Base-by-base conservation (phyloP, 169 alveolate genomes). In the Plasmodium chabaudi region DNA sequence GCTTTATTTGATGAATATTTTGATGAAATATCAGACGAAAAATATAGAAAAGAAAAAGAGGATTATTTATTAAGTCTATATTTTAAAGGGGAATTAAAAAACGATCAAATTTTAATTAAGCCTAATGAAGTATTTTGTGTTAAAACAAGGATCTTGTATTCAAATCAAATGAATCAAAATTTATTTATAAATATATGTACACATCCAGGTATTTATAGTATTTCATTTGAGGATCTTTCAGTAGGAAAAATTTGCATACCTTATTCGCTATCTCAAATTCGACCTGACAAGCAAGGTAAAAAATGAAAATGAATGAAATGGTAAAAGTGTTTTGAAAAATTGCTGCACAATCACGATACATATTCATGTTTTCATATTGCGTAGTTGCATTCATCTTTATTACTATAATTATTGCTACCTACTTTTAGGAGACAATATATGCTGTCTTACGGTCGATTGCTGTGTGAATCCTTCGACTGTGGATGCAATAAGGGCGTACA, bases 241-340 rank as follows among this genome's bases (percentile, higher is more conserved):
- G 23, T 68, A 9, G 79, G 79, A 17, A 21, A 21, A 51, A 44
- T 79, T 23, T 53, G 51, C 64, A 79, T 79, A 25, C 89, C 89
- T n/a, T 79, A 79, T 46, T 65, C 89, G 10, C 89, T 79, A 53
- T 79, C 89, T 17, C 89, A 79, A 51, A 79, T 79, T 56, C 27
- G 89, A 46, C 89, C 89, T 1, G 89, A 79, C 53, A 79, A 79
- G 57, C 27, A 51, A 9, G 89, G 89, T 79, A 79, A 53, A 47
- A 7, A 61, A 61, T 6, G 9, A 27, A 19, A 47, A 44, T 15
- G 19, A 47, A 49, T 10, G 1, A 47, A 5, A 68, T 9, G 44
- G 44, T 5, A 47, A 47, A 57, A 57, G 12, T 12, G 42, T 21
- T 21, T 21, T 21, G 25, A 21, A 21, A 21, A 21, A 21, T 21